Evolutionary conservation across 352 stramenopile species (phyloP), one percentile per base, ranked within the genome.

Genomic region (Globisporangium spinosum): DNA sequence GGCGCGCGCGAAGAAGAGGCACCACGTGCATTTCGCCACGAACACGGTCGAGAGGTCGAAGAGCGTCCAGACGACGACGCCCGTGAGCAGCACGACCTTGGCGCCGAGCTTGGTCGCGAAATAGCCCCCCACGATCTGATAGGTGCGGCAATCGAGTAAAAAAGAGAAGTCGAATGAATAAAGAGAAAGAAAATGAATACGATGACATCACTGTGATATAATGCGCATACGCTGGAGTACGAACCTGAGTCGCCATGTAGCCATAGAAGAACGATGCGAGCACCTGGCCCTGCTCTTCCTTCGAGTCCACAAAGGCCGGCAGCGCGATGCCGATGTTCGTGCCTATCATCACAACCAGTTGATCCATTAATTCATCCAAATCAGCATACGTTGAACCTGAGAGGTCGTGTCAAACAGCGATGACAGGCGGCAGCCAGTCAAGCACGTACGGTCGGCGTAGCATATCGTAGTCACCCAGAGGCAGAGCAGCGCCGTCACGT

Each of bases 281-380:
- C 51, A 96, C 77, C 67, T 92, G 82, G 0, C 89, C 87, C 66
- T 96, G 89, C 58, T 91, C 79, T 22, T 78, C 79, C 65, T 93
- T 93, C 73, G 83, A 76, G 56, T 77, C 73, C 20, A 94, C 76
- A 62, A 96, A 93, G 13, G 84, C 76, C 25, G 87, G 82, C 56
- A 95, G 77, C 43, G 87, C 86, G 54, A 96, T 93, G 59, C 88
- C 86, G 70, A 96, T 96, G 69, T 96, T 96, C 65, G 88, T 94
- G 69, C 84, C 84, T 92, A 64, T 8, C 29, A 12, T 29, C 8
- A 1, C 54, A 22, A 23, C 15, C 27, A 59, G n/a, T 29, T 27
- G 45, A 20, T 51, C 8, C 17, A 51, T 51, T 51, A 12, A 1
- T 27, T 55, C 63, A 43, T 29, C 17, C 23, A 66, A 8, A 51